These are phyloP conservation scores for Alternaria tenuissima DNA, from an alignment of 2,329 filamentous ascomycete species.

Conservation along the genomic window DNA sequence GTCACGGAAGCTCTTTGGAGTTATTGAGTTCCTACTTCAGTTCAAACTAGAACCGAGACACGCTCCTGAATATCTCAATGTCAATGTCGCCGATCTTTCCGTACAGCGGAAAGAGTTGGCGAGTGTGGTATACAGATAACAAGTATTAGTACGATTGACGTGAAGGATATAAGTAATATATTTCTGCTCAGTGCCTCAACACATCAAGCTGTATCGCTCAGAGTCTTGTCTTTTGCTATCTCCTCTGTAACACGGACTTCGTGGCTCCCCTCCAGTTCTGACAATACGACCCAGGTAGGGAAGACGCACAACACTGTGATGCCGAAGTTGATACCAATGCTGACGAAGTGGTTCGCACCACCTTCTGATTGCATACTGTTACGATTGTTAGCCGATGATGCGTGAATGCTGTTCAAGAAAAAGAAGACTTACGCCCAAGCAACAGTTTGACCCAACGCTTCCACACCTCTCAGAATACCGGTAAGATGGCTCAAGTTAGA, in stretches of 20 bases:
- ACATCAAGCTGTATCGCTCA: conserved; percentile 3
- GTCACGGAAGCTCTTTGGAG: too few species aligned
- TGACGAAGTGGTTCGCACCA: conserved; percentile 48
- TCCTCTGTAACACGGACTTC: conserved; percentile 37
- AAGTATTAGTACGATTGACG: neutral
- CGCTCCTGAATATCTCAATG: too few species aligned
- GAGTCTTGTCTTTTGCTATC: neutral
- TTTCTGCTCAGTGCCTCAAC: neutral
- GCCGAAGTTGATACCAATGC: conserved; percentile 49
- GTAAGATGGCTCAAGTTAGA: conserved; percentile 44
- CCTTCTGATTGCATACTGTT: conserved; percentile 47
- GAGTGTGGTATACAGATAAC: neutral
- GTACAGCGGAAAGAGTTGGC: neutral
- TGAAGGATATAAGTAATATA: neutral
- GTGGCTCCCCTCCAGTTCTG: conserved; percentile 42
- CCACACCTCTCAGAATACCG: conserved; percentile 47
- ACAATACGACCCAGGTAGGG: conserved; percentile 47
- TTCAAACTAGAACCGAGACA: too few species aligned
- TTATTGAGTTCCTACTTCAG: too few species aligned
- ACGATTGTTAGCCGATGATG: conserved; percentile 14
- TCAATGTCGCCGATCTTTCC: neutral
- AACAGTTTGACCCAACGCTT: conserved; percentile 47
- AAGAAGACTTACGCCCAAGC: conserved; percentile 44
- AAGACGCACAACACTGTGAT: conserved; percentile 41
- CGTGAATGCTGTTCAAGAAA: neutral